These are phyloP conservation scores for Diplodia mutila DNA, from an alignment of 2,329 filamentous ascomycete species.

Conservation along the genomic window DNA sequence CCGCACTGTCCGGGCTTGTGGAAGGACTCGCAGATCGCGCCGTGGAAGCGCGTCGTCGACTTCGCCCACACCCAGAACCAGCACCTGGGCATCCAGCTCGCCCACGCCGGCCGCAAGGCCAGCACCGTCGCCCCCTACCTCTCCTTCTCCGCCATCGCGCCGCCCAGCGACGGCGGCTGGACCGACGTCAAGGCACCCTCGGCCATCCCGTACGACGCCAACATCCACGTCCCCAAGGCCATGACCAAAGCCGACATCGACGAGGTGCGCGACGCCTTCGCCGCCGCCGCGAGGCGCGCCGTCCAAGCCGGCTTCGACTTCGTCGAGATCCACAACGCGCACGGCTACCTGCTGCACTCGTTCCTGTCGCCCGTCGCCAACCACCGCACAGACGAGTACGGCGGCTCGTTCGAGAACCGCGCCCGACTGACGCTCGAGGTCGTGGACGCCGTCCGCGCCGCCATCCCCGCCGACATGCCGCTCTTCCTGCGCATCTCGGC, in stretches of 20 bases:
- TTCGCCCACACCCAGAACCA: constrained; percentile 80
- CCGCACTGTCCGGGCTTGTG: constrained; percentile 80
- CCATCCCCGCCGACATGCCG: constrained; percentile 69
- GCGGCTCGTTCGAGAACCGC: constrained; percentile 73
- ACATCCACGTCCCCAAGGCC: constrained; percentile 65
- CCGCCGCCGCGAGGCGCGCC: constrained; percentile 60
- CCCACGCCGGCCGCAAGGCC: constrained; percentile 73
- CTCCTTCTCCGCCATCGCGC: constrained; percentile 57
- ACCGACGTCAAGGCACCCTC: constrained; percentile 31
- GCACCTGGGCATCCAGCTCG: constrained; percentile 78
- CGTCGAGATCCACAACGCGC: constrained; percentile 79
- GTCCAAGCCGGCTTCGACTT: constrained; percentile 70
- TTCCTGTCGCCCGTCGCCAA: constrained; percentile 74
- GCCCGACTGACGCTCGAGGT: constrained; percentile 70
- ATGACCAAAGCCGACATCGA: constrained; percentile 72
- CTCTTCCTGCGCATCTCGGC: constrained; percentile 75
- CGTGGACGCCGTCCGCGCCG: constrained; percentile 63
- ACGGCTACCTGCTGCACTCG: constrained; percentile 73
- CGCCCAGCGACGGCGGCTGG: constrained; percentile 54
- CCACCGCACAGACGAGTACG: constrained; percentile 68
- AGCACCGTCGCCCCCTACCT: constrained; percentile 68
- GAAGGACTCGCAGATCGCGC: constrained; percentile 79
- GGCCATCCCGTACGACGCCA: constrained; percentile 63
- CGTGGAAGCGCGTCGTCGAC: constrained; percentile 70
- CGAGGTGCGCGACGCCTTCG: constrained; percentile 65